Percentiles rank a stretch among this genome's conserved stretches.
Conservation (phyloP, 768 basidiomycete genomes). For the Mycena alexandri region DNA sequence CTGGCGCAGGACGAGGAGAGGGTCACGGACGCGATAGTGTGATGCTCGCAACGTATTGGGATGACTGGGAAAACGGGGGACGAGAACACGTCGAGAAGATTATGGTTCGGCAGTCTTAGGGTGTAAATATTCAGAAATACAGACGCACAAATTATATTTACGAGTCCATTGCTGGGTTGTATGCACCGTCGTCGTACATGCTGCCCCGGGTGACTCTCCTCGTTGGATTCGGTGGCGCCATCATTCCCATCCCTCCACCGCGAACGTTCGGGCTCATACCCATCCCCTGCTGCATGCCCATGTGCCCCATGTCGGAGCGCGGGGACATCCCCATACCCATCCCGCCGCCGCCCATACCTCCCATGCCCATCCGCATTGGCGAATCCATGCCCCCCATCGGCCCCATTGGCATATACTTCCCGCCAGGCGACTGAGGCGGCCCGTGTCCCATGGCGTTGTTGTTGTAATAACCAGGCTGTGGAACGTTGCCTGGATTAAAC, state of each 20-base stretch:
- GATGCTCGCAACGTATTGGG: conserved; percentile 55
- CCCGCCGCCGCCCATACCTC: conserved; percentile 42
- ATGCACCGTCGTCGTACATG: conserved; percentile 32
- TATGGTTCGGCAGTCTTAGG: conserved; percentile 19
- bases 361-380: conserved; percentile 45
- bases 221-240: conserved; percentile 29
- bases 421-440: conserved; percentile 39
- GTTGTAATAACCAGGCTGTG: conserved; percentile 47
- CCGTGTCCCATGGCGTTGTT: conserved; percentile 39
- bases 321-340: conserved; percentile 44
- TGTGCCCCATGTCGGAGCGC: too few species aligned
- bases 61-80: conserved; percentile 54
- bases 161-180: conserved; percentile 29
- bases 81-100: conserved; percentile 44
- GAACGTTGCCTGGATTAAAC: conserved; percentile 47
- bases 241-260: conserved; percentile 33
- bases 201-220: conserved; percentile 27
- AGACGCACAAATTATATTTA: conserved; percentile 30
- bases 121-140: conserved; percentile 22
- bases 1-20: conserved; percentile 39
- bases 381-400: conserved; percentile 46
- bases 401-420: conserved; percentile 38
- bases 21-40: conserved; percentile 47
- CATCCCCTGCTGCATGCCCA: too few species aligned
- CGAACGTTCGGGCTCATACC: conserved; percentile 17